These are phyloP conservation scores for Annulohypoxylon bovei DNA, from an alignment of 495 filamentous ascomycete species.

Conservation along the genomic window DNA sequence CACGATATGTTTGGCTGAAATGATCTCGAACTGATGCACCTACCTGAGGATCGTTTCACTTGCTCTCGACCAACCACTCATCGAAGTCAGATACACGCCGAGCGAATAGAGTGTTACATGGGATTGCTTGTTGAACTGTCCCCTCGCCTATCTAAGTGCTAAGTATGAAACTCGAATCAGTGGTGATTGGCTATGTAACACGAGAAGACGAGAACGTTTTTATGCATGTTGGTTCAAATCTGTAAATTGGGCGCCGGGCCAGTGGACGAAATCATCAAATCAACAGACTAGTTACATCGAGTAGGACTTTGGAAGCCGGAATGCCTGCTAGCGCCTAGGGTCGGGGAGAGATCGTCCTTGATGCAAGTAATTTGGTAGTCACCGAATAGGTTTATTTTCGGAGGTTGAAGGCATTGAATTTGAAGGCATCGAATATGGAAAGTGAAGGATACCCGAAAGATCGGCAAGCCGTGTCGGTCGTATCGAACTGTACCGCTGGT, in stretches of 20 bases:
- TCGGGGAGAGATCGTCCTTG: background rate
- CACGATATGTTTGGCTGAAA: slow-evolving; percentile 7
- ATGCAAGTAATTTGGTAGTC: background rate
- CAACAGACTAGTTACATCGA: background rate
- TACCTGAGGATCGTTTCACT: slow-evolving; percentile 11
- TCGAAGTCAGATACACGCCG: slow-evolving; percentile 8
- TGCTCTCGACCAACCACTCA: background rate
- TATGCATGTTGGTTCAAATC: slow-evolving; percentile 39
- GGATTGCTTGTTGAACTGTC: slow-evolving; percentile 2
- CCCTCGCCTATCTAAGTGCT: background rate
- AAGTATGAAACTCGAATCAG: background rate
- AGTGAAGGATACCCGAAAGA: background rate
- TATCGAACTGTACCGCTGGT: background rate
- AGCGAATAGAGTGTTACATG: slow-evolving; percentile 10
- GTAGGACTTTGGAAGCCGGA: background rate
- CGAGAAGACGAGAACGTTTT: background rate
- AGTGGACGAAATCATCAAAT: background rate
- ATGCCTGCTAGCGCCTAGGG: background rate
- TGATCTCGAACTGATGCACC: slow-evolving; percentile 8
- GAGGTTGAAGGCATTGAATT: background rate
- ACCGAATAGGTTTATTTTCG: background rate
- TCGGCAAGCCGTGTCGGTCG: slow-evolving; percentile 21
- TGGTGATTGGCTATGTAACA: background rate
- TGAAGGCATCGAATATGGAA: background rate
- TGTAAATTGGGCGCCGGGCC: background rate